These are phyloP conservation scores for Ogataea glucozyma DNA, from an alignment of 805 yeast species.

Conservation along the genomic window DNA sequence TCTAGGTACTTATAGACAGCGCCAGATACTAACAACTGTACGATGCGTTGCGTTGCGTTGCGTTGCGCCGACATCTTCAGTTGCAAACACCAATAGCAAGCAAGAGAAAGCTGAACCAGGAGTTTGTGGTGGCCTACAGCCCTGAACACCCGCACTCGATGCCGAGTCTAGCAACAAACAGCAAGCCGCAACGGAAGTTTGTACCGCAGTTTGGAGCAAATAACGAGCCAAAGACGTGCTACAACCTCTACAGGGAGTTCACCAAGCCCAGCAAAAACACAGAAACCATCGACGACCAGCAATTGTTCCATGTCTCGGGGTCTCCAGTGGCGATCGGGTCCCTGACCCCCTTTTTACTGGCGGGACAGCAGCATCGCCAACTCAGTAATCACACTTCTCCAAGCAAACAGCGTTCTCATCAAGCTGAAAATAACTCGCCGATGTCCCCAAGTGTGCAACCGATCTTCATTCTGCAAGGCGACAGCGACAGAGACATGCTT, in stretches of 20 bases:
- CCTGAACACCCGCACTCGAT: conserved; percentile 24
- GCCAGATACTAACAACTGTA: conserved; percentile 17
- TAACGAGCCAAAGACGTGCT: conserved; percentile 18
- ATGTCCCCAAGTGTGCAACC: conserved; percentile 20
- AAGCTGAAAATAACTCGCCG: conserved; percentile 15
- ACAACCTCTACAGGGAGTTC: conserved; percentile 19
- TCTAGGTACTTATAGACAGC: conserved; percentile 8
- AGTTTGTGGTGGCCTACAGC: conserved; percentile 21
- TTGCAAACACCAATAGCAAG: conserved; percentile 22
- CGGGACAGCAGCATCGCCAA: conserved; percentile 19
- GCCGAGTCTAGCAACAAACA: conserved; percentile 20
- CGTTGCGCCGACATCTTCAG: conserved; percentile 10
- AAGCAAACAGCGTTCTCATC: conserved; percentile 16
- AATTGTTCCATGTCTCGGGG: conserved; percentile 14
- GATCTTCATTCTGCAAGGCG: conserved; percentile 18
- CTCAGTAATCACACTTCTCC: conserved; percentile 14
- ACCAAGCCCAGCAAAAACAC: conserved; percentile 15
- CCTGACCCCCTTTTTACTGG: conserved; percentile 19
- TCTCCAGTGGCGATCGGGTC: conserved; percentile 22
- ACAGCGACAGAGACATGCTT: conserved; percentile 16
- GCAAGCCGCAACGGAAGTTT: conserved; percentile 17
- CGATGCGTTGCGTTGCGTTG: conserved; percentile 7
- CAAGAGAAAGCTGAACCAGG: conserved; percentile 23
- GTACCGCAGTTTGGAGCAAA: conserved; percentile 15
- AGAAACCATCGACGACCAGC: conserved; percentile 11